Evolutionary conservation across 495 filamentous ascomycete genomes (phyloP).

Genomic region (Melanomma pulvis-pyrius): DNA sequence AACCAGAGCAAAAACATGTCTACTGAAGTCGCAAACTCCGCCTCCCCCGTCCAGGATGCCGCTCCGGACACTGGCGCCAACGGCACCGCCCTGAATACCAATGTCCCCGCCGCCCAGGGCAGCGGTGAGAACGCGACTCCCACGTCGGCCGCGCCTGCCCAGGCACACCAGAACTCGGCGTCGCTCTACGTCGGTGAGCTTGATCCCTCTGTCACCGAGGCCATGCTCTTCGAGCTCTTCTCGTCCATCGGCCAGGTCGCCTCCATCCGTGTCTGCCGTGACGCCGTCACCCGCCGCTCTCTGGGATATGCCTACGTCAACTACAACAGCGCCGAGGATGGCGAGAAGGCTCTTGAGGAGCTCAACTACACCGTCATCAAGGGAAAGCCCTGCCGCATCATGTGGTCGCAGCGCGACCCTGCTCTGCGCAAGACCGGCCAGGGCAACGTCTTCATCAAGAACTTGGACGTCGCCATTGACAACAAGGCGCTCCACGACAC

Average conservation of each 20-base stretch:
- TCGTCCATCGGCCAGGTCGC: slow-evolving; percentile 98
- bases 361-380: slow-evolving; percentile 99
- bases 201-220: slow-evolving; percentile 95
- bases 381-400: slow-evolving; percentile 98
- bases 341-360: slow-evolving; percentile 97
- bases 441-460: slow-evolving; percentile 99
- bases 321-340: slow-evolving; percentile 96
- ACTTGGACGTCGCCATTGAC: slow-evolving; percentile 96
- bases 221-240: slow-evolving; percentile 99
- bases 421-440: slow-evolving; percentile 98
- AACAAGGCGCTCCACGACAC: slow-evolving; percentile 99
- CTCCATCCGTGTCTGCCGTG: slow-evolving; percentile 99
- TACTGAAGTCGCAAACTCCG: slow-evolving; percentile 59
- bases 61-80: slow-evolving; percentile 64
- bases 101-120: slow-evolving; percentile 61
- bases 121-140: slow-evolving; percentile 67
- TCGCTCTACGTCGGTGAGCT: slow-evolving; percentile 99
- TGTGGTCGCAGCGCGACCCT: slow-evolving; percentile 99
- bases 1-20: slow-evolving; percentile 57
- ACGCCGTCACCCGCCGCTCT: slow-evolving; percentile 97
- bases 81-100: slow-evolving; percentile 68
- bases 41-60: slow-evolving; percentile 68
- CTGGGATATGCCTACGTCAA: slow-evolving; percentile 99
- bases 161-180: slow-evolving; percentile 83
- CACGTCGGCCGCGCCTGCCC: slow-evolving; percentile 61